phyloP scores from a whole-genome alignment of 2,329 filamentous ascomycete genomes.

The Calonectria ilicicola region DNA sequence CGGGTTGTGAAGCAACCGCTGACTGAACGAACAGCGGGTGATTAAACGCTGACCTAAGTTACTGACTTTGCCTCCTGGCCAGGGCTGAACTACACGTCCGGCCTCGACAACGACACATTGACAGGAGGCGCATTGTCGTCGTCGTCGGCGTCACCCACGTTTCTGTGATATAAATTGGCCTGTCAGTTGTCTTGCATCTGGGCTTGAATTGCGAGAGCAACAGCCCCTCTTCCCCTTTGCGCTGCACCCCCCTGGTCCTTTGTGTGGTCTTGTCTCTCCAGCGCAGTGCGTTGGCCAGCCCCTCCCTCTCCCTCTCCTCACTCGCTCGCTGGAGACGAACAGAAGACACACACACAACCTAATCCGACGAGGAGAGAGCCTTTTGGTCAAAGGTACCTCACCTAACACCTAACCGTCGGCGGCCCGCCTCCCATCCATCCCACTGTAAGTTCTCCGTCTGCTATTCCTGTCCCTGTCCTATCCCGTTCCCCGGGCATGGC shows the following conservation, averaged over 20 bases:
- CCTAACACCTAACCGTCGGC: conserved; percentile 9
- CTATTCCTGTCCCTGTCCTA: conserved; percentile 17
- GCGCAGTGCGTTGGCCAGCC: conserved; percentile 22
- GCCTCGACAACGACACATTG: neutral
- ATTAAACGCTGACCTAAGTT: neutral
- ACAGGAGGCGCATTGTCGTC: conserved; percentile 16
- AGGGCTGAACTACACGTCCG: neutral
- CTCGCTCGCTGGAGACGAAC: conserved; percentile 5
- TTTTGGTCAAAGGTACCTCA: conserved; percentile 2
- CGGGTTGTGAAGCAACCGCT: conserved; percentile 12
- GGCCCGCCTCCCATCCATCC: conserved; percentile 17
- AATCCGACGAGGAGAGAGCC: conserved; percentile 2
- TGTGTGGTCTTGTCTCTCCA: conserved; percentile 11
- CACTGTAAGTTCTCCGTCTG: conserved; percentile 22
- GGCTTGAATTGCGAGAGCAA: conserved; percentile 14
- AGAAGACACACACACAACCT: conserved; percentile 4
- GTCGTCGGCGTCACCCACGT: neutral
- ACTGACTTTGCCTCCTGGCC: neutral
- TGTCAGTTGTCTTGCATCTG: neutral
- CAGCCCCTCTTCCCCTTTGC: conserved; percentile 17
- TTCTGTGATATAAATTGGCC: neutral
- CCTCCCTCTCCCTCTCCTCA: conserved; percentile 13
- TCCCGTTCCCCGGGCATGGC: conserved; percentile 19
- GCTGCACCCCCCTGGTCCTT: conserved; percentile 12
- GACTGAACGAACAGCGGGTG: conserved; percentile 13